Base-by-base conservation (phyloP, 208 protist genomes). In the Wallacemonas sp. region DNA sequence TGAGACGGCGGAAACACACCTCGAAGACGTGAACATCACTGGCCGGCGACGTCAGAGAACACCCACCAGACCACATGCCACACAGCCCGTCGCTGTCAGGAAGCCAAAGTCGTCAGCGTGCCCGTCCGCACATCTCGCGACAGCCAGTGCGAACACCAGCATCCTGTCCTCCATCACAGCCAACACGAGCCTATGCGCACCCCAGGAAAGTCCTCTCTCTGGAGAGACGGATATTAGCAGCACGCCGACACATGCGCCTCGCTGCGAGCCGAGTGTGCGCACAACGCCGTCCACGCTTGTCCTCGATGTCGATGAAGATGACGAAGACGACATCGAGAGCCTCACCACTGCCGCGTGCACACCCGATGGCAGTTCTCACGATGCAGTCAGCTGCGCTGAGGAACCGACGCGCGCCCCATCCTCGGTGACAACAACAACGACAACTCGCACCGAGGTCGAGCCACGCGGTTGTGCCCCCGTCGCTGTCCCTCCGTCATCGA, bases 11-110 rank as follows among this genome's bases (percentile, higher is more conserved):
- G 48, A 56, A 1, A 21, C 26, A 16, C 0, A 24, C 6, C 16
- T 33, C 0, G 27, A 12, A 6, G 52, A 27, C 21, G 23, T 57
- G 19, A 74, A 83, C 58, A 69, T 34, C 5, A 83, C 72, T 2
- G 74, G 74, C 9, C 55, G 38, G 41, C 74, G 56, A 2, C 39
- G 63, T 1, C 30, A 17, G 5, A 55, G 24, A 9, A n/a, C n/a
- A n/a, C n/a, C n/a, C n/a, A n/a, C n/a, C n/a, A n/a, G n/a, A n/a
- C n/a, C n/a, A n/a, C n/a, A n/a, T n/a, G n/a, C n/a, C n/a, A n/a
- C n/a, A n/a, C n/a, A n/a, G n/a, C n/a, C n/a, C n/a, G n/a, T n/a
- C n/a, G n/a, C n/a, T n/a, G n/a, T n/a, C n/a, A n/a, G n/a, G n/a
- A n/a, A n/a, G n/a, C n/a, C n/a, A n/a, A n/a, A n/a, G n/a, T n/a